Evolutionary conservation across 2,329 filamentous ascomycete genomes (phyloP), one percentile per base, ranked within the genome.

Genomic region (Juglanconis oblonga): DNA sequence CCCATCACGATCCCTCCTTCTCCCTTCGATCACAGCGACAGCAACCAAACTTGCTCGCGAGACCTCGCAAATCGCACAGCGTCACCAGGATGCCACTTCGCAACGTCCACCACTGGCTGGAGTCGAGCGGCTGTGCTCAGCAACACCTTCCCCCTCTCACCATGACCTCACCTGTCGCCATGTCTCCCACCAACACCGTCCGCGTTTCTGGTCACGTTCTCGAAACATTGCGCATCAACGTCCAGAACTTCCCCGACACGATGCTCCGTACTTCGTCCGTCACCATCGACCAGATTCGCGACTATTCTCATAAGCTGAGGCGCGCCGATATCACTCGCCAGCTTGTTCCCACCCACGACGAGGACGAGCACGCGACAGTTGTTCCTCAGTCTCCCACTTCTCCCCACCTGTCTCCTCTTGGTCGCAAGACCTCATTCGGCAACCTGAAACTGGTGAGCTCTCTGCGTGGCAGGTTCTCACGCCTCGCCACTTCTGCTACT

Each of bases 221-320:
- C 45, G 82, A 86, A 60, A 83, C 77, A 0, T 72, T 86, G 4
- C 74, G 79, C 33, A 76, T 84, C 5, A 83, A 79, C 0, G 78
- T 84, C 10, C 73, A 77, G 5, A 84, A 81, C 65, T 87, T 87
- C 63, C 83, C 83, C 0, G 82, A 85, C 64, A 84, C 82, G 1
- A 84, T 85, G 79, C 77, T 86, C 1, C 72, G 81, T 10, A 79
- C 82, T 5, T 80, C 78, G 0, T 84, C 80, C 65, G 72, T 85
- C 4, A 80, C 83, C 0, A 75, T 85, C 52, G 83, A 86, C 69
- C 85, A 80, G 0, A 84, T 87, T 59, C 81, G 84, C 14, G 70
- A 77, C 33, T 84, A 84, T 64, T 80, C 82, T 0, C 81, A 76
- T 55, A 84, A 84, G 66, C 68, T 84, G 44, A 77, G 76, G 52